Evolutionary conservation across 2,329 filamentous ascomycete species (phyloP).

Genomic region (Fusarium domesticum): DNA sequence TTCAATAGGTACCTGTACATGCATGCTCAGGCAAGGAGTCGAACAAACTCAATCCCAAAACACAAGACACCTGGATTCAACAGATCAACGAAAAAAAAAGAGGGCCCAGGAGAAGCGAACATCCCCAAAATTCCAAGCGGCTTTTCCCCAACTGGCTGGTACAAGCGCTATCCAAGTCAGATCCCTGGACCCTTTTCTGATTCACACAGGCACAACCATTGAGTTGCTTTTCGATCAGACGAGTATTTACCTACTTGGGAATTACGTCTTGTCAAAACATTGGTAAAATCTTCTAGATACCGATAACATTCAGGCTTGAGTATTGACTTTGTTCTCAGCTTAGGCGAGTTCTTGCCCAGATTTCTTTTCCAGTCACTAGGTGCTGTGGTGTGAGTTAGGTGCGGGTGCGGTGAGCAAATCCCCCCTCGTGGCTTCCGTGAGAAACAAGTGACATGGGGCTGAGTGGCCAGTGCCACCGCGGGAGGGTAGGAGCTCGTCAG

Average conservation of each 20-base stretch:
- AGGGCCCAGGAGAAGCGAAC: slow-evolving; percentile 22
- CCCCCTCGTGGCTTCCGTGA: too few species aligned
- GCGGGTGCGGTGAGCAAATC: too few species aligned
- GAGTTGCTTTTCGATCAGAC: slow-evolving; percentile 4
- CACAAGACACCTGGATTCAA: slow-evolving; percentile 26
- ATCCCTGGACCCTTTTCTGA: slow-evolving; percentile 2
- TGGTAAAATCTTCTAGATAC: too few species aligned
- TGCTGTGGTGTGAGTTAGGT: too few species aligned
- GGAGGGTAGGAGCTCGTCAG: not conserved
- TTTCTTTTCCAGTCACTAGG: too few species aligned
- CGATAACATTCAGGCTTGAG: too few species aligned
- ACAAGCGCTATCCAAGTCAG: slow-evolving; percentile 9
- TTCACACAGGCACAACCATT: slow-evolving; percentile 1
- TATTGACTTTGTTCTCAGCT: too few species aligned
- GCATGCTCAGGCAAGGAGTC: slow-evolving; percentile 13
- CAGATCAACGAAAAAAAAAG: slow-evolving; percentile 30
- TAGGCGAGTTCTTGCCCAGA: too few species aligned
- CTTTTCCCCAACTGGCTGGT: slow-evolving; percentile 27
- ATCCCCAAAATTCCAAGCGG: slow-evolving; percentile 29
- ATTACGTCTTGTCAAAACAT: slow-evolving; percentile 11
- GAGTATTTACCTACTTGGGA: slow-evolving; percentile 5
- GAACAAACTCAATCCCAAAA: slow-evolving; percentile 22
- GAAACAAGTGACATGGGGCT: too few species aligned
- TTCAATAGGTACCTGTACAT: slow-evolving; percentile 22
- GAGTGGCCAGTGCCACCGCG: too few species aligned